phyloP scores from a whole-genome alignment of 164 flowering plant species.

The Akebia trifoliata region DNA sequence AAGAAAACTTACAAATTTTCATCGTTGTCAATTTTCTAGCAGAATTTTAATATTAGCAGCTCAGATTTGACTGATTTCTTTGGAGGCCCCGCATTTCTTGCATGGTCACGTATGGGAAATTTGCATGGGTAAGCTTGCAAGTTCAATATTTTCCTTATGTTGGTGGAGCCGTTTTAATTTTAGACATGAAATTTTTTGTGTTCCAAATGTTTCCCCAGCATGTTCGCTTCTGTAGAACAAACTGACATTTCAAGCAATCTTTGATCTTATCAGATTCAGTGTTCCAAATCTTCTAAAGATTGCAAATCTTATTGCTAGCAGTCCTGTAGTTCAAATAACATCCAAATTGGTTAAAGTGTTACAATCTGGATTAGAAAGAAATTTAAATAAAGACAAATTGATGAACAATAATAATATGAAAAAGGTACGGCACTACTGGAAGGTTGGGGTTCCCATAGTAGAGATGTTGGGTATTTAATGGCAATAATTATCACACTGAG shows the following conservation, averaged over 20 bases:
- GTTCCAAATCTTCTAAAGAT: neutral
- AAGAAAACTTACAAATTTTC: no score
- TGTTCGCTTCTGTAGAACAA: neutral
- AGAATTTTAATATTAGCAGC: constrained; percentile 59
- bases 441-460: neutral
- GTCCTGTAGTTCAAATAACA: no score
- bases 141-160: neutral
- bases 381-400: neutral
- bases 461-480: neutral
- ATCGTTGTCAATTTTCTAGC: constrained; percentile 15
- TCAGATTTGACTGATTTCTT: constrained; percentile 64
- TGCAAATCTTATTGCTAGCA: neutral
- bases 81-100: constrained; percentile 82
- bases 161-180: no score
- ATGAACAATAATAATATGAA: neutral
- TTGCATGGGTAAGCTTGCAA: constrained; percentile 55
- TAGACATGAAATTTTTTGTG: neutral
- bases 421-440: neutral
- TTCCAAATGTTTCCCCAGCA: neutral
- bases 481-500: no score
- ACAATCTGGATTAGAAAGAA: no score
- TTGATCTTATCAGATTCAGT: neutral
- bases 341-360: no score
- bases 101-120: constrained; percentile 87
- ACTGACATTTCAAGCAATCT: neutral